Base-by-base conservation (phyloP, 208 protist species). In the Wallacemonas sp. region DNA sequence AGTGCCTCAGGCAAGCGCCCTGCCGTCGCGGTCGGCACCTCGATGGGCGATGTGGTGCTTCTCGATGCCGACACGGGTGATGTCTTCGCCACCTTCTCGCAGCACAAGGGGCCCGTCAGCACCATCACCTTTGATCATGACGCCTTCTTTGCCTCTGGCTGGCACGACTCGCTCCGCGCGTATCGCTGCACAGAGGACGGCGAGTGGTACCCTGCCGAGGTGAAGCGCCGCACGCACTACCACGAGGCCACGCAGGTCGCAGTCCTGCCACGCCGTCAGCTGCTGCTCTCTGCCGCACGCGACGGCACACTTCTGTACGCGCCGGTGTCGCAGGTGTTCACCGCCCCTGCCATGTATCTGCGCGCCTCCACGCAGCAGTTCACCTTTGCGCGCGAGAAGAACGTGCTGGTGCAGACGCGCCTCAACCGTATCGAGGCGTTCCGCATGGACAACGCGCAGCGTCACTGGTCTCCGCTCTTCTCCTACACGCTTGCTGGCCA, bases 191-290 rank as follows among this genome's bases (percentile, higher is more conserved):
- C 58, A 19, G 52, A 29, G 5, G 67, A 74, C 9, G 73, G 69
- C 16, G 81, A 85, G 65, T 96, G 87, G 86, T 83, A 84, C 68
- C 87, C 90, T 11, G 86, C 86, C 2, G 85, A 96, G 61, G 90
- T 96, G 67, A 96, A 96, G 73, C 85, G 90, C 0, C 90, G 90
- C 55, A 93, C 87, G 39, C 90, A 96, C 61, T 94, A 96, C 74
- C 90, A 96, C 61, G 90, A 96, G 70, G 81, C 82, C 26, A 89
- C 64, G 39, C 78, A 94, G 62, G 68, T 96, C 27, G 27, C 67
- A 2, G 14, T 93, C 26, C 27, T 88, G 46, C 58, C 76, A 12
- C 70, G 71, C 26, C 72, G 62, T 11, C 79, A 88, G 68, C 72
- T 94, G 12, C 56, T 96, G n/a, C 65, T 96, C 19, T 96, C 90